Evolutionary conservation across 2,329 filamentous ascomycete genomes (phyloP), one percentile per base, ranked within the genome.

Genomic region (Colletotrichum simmondsii): DNA sequence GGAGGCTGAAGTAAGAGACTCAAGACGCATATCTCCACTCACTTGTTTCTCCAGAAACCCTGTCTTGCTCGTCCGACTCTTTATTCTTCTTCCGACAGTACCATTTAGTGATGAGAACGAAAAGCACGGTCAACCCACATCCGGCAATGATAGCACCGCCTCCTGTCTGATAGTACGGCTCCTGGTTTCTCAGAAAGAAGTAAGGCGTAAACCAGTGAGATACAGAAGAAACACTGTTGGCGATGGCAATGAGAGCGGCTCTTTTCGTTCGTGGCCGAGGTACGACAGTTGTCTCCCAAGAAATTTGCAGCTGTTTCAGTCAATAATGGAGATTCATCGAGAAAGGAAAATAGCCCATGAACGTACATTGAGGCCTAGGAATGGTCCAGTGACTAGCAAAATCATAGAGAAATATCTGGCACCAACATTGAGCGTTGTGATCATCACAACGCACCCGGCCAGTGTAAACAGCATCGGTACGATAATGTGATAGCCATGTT

Each of bases 121-220:
- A 12, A 1, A 80, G 67, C 2, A 76, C 68, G 0, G 77, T 74
- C 3, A 78, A 66, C 2, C 77, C 77, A 35, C 79, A 80, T 0
- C 79, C 79, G 2, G 66, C 32, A 2, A 80, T 76, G 8, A 80
- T 79, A 1, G 73, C 73, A 2, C 78, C 79, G 0, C 79, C 79
- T 4, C 78, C 79, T 0, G 77, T 80, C 49, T 79, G 76, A 26
- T 80, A 81, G 24, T 77, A 78, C 2, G 79, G 79, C 5, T 80
- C 79, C 19, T 81, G 78, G 37, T 77, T 76, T 3, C 75, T 74
- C 0, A 79, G 74, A 54, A 79, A 80, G 71, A 85, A 85, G 71
- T 85, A 84, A 0, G 83, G 83, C 0, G 79, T 83, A 63, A 84
- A 85, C 83, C 83, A 85, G 49, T 85, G 84, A 2, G 80, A 82